phyloP scores from a whole-genome alignment of 2,329 filamentous ascomycete species.

The Penicillium sp. region DNA sequence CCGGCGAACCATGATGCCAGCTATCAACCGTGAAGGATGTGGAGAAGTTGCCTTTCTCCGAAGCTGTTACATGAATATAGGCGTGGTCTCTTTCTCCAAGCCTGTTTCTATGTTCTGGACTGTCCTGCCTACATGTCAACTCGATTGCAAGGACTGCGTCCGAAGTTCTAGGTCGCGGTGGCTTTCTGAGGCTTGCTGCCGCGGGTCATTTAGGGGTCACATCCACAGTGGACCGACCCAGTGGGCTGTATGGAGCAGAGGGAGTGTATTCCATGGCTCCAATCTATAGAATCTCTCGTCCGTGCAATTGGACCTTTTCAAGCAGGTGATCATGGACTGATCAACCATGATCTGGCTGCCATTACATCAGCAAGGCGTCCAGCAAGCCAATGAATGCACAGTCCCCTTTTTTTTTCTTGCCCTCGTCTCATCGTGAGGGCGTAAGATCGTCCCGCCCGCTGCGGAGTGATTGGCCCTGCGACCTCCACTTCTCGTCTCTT shows the following conservation, averaged over 20 bases:
- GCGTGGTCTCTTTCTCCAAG: background rate
- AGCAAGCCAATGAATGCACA: conserved; percentile 11
- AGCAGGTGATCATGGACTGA: background rate
- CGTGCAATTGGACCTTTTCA: background rate
- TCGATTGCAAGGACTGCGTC: background rate
- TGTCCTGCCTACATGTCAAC: background rate
- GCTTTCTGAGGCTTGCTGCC: background rate
- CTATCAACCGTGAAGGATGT: background rate
- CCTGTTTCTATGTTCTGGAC: background rate
- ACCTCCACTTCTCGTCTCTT: background rate
- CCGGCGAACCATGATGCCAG: background rate
- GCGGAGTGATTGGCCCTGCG: background rate
- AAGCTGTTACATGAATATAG: background rate
- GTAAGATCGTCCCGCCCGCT: background rate
- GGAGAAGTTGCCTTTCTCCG: background rate
- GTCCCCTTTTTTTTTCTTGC: background rate
- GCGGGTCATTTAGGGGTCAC: background rate
- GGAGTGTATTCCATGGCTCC: background rate
- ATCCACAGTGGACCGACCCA: background rate
- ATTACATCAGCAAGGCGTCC: conserved; percentile 23
- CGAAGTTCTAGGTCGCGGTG: background rate
- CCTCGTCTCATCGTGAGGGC: background rate
- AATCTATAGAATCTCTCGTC: background rate
- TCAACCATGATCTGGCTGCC: background rate
- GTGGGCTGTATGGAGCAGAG: background rate